phyloP scores from a whole-genome alignment of 495 filamentous ascomycete genomes.

The Eremomyces bilateralis region DNA sequence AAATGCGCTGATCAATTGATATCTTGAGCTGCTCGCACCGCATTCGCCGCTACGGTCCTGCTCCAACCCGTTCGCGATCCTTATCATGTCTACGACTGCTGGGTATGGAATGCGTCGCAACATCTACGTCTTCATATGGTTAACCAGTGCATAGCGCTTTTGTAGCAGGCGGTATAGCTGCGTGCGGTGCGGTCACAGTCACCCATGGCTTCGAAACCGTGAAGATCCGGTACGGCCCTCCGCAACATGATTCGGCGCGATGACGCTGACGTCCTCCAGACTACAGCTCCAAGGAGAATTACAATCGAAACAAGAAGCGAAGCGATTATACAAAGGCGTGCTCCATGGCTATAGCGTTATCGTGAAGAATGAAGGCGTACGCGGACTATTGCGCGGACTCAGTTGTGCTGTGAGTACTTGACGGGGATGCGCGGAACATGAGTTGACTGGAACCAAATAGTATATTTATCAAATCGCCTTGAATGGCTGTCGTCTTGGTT shows the following conservation, averaged over 20 bases:
- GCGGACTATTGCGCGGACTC: slow-evolving; percentile 73
- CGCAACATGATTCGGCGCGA: background rate
- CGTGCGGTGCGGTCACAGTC: slow-evolving; percentile 90
- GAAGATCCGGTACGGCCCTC: slow-evolving; percentile 61
- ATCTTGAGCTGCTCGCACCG: too few relatives aligned
- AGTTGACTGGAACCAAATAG: slow-evolving; percentile 15
- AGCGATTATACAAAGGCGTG: slow-evolving; percentile 77
- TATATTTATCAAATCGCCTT: slow-evolving; percentile 95
- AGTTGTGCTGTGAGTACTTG: slow-evolving; percentile 43
- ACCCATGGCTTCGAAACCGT: slow-evolving; percentile 98
- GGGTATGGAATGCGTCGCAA: too few relatives aligned
- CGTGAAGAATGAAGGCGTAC: slow-evolving; percentile 69
- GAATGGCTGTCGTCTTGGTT: slow-evolving; percentile 88
- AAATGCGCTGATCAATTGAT: too few relatives aligned
- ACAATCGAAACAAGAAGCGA: slow-evolving; percentile 60
- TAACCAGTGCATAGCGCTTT: slow-evolving; percentile 57
- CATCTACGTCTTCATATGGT: too few relatives aligned
- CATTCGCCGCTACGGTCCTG: too few relatives aligned
- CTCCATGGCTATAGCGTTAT: slow-evolving; percentile 84
- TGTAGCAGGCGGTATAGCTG: slow-evolving; percentile 86
- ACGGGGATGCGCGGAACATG: background rate
- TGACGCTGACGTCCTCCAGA: slow-evolving; percentile 22
- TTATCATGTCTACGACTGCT: too few relatives aligned
- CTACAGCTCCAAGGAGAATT: slow-evolving; percentile 95
- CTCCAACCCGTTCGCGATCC: too few relatives aligned